These are phyloP conservation scores for Clitocybe nebularis DNA, from an alignment of 1,284 basidiomycete species.

Conservation along the genomic window DNA sequence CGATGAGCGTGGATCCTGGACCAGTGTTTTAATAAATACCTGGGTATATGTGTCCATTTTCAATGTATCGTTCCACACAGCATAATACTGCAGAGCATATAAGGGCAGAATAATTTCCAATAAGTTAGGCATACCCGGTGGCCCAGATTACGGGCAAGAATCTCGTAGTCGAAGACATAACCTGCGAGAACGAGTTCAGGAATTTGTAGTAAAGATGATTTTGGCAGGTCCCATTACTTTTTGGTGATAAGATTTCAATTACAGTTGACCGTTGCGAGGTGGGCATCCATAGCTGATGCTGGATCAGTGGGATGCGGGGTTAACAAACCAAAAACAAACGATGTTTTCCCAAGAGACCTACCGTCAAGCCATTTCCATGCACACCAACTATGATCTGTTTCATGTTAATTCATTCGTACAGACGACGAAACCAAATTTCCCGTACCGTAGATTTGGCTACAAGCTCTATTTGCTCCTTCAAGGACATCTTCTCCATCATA, in stretches of 20 bases:
- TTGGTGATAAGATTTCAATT: constrained; percentile 36
- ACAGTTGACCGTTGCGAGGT: constrained; percentile 32
- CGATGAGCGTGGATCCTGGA: background rate
- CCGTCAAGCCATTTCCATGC: constrained; percentile 43
- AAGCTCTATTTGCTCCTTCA: constrained; percentile 34
- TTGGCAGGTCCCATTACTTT: constrained; percentile 19
- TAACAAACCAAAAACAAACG: constrained; percentile 2
- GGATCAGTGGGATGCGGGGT: background rate
- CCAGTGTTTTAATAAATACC: constrained; percentile 12
- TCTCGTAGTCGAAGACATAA: constrained; percentile 38
- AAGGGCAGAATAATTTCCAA: constrained; percentile 1
- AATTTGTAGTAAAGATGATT: background rate
- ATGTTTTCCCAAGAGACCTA: constrained; percentile 17
- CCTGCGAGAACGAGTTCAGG: constrained; percentile 17
- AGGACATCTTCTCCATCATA: constrained; percentile 30
- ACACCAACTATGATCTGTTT: constrained; percentile 36
- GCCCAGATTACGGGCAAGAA: constrained; percentile 35
- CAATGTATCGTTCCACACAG: constrained; percentile 37
- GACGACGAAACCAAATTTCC: constrained; percentile 15
- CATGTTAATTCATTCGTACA: background rate
- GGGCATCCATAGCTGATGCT: constrained; percentile 43
- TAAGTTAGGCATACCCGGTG: constrained; percentile 27
- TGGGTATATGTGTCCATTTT: constrained; percentile 33
- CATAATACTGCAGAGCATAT: constrained; percentile 30
- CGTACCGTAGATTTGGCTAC: constrained; percentile 32